Conservation (phyloP, 495 filamentous ascomycete genomes). For the Astrothelium macrocarpum region DNA sequence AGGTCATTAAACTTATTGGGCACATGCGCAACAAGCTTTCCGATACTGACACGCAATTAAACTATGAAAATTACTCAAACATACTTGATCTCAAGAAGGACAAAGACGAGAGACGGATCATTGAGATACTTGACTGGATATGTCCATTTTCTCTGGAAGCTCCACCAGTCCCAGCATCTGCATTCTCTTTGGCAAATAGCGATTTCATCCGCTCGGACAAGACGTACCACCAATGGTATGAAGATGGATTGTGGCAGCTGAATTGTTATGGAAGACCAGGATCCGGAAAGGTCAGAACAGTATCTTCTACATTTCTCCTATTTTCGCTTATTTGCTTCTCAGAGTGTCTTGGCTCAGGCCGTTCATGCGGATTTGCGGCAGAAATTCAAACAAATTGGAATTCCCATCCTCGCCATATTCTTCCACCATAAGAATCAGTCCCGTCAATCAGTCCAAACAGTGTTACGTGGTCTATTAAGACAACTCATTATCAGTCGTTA, state of each 20-base stretch:
- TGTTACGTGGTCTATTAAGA: background rate
- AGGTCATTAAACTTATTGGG: background rate
- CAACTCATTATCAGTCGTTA: background rate
- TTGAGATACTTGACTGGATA: background rate
- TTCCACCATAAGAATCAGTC: background rate
- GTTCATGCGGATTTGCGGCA: conserved; percentile 4
- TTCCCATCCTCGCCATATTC: background rate
- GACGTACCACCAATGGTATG: conserved; percentile 4
- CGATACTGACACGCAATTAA: background rate
- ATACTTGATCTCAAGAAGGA: background rate
- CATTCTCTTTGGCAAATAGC: background rate
- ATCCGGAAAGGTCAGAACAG: conserved; percentile 3
- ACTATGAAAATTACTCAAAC: background rate
- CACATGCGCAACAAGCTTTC: background rate
- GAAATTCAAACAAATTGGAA: background rate
- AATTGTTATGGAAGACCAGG: conserved; percentile 7
- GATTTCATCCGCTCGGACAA: background rate
- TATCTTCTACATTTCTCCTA: background rate
- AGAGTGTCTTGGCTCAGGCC: conserved; percentile 1
- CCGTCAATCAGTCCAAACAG: background rate
- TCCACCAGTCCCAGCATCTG: background rate
- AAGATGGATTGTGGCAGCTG: conserved; percentile 9
- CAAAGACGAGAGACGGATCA: conserved; percentile 3
- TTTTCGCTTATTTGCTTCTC: background rate
- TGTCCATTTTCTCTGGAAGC: conserved; percentile 2